Conservation (phyloP, 2,329 filamentous ascomycete genomes). For the Pyrenophora teres region DNA sequence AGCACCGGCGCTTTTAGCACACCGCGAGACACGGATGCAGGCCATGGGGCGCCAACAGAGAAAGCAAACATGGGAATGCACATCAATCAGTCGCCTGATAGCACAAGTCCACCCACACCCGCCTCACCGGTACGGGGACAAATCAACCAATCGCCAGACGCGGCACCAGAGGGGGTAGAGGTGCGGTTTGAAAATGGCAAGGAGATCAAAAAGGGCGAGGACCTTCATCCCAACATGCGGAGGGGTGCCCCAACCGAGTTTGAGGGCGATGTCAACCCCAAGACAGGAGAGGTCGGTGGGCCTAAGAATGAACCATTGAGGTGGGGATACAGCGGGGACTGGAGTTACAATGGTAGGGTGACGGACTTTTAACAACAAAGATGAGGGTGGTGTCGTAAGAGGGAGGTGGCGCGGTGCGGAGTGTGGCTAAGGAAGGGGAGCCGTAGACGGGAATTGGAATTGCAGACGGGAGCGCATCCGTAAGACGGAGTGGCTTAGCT, state of each 20-base stretch:
- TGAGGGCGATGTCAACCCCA: conserved; percentile 86
- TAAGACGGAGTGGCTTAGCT: too few species aligned
- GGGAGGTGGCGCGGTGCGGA: neutral
- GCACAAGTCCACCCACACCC: conserved; percentile 1
- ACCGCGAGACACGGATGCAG: conserved; percentile 47
- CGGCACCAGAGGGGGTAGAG: conserved; percentile 3
- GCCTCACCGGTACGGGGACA: conserved; percentile 1
- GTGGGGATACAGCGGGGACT: conserved; percentile 78
- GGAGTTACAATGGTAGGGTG: conserved; percentile 93
- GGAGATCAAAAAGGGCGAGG: conserved; percentile 62
- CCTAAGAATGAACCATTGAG: conserved; percentile 95
- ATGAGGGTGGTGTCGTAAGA: neutral
- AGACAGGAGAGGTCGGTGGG: conserved; percentile 92
- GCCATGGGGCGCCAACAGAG: conserved; percentile 47
- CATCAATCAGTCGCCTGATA: conserved; percentile 45
- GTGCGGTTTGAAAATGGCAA: conserved; percentile 29
- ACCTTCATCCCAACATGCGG: conserved; percentile 72
- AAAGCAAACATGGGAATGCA: conserved; percentile 35
- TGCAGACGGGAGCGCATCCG: too few species aligned
- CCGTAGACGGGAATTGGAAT: neutral
- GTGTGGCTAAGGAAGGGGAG: neutral
- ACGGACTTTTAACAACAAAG: conserved; percentile 71
- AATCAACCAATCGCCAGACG: conserved; percentile 21
- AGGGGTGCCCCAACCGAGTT: conserved; percentile 88
- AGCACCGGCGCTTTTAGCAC: conserved; percentile 80